phyloP scores from a whole-genome alignment of 371 early-diverging fungal species.

The Mucor velutinosus region DNA sequence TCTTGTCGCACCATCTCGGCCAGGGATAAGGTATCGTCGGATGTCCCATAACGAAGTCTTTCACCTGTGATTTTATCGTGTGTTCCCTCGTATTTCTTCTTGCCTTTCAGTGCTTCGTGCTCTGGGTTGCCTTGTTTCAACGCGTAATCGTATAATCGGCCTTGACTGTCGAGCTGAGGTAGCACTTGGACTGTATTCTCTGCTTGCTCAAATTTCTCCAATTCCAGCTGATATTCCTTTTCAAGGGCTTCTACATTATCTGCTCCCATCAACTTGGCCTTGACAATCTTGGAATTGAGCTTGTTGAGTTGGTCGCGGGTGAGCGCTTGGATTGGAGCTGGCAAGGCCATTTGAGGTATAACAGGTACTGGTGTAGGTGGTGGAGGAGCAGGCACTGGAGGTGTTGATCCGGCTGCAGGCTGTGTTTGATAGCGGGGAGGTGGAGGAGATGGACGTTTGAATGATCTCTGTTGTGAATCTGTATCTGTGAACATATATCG shows the following conservation, averaged over 20 bases:
- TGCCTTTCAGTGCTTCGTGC: slow-evolving; percentile 36
- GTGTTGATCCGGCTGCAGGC: background rate
- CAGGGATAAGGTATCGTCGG: slow-evolving; percentile 58
- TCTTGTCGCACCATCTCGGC: slow-evolving; percentile 72
- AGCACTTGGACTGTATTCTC: slow-evolving; percentile 42
- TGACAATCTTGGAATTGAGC: slow-evolving; percentile 79
- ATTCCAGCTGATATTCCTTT: slow-evolving; percentile 64
- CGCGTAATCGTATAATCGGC: slow-evolving; percentile 56
- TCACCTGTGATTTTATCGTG: slow-evolving; percentile 64
- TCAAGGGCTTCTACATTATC: slow-evolving; percentile 71
- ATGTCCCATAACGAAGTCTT: slow-evolving; percentile 56
- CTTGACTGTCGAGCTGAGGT: slow-evolving; percentile 70
- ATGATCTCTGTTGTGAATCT: slow-evolving; percentile 8
- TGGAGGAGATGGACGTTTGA: slow-evolving; percentile 19
- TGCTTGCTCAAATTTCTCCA: slow-evolving; percentile 37
- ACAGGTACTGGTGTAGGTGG: slow-evolving; percentile 6
- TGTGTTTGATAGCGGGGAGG: background rate
- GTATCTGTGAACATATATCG: slow-evolving; percentile 42
- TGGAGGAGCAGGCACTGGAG: background rate
- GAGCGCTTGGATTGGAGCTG: slow-evolving; percentile 26
- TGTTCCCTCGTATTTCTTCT: slow-evolving; percentile 51
- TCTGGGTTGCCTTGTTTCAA: slow-evolving; percentile 15
- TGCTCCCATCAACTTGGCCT: slow-evolving; percentile 74
- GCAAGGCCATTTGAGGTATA: background rate
- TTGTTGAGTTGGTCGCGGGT: slow-evolving; percentile 82